Conservation (phyloP, 2,329 filamentous ascomycete genomes). For the Penicillium sp. region DNA sequence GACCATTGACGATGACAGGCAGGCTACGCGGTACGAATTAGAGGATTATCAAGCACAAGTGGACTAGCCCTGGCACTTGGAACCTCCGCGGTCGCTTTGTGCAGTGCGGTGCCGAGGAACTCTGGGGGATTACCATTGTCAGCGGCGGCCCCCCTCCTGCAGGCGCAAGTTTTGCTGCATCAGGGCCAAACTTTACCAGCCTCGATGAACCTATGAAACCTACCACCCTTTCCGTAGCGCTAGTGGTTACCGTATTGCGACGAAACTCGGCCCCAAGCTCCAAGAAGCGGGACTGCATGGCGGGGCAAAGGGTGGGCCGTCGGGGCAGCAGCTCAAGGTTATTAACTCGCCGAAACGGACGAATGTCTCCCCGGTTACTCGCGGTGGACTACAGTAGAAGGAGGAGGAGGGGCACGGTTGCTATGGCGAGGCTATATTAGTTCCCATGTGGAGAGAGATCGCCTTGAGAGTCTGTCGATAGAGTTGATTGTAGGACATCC, state of each 20-base stretch:
- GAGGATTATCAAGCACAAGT: not conserved
- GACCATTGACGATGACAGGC: not conserved
- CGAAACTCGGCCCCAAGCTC: not conserved
- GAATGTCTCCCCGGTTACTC: slow-evolving; percentile 20
- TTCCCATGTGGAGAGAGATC: not conserved
- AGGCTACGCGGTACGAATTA: not conserved
- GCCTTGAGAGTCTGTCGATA: not conserved
- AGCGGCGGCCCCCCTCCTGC: not conserved
- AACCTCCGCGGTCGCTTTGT: not conserved
- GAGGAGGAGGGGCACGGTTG: not conserved
- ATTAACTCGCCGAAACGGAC: slow-evolving; percentile 15
- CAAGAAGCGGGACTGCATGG: not conserved
- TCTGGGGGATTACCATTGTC: not conserved
- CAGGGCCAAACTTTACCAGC: not conserved
- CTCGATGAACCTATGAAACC: not conserved
- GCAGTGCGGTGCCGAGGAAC: not conserved
- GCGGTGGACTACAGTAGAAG: not conserved
- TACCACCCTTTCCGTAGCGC: too few relatives aligned
- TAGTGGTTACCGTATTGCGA: not conserved
- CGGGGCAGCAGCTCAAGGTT: not conserved
- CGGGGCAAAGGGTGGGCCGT: not conserved
- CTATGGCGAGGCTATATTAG: not conserved
- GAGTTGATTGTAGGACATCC: not conserved
- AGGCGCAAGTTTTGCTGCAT: not conserved
- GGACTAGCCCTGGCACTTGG: not conserved